Evolutionary conservation across 2,329 filamentous ascomycete species (phyloP), one percentile per base, ranked within the genome.

Genomic region (Colletotrichum theobromicola): DNA sequence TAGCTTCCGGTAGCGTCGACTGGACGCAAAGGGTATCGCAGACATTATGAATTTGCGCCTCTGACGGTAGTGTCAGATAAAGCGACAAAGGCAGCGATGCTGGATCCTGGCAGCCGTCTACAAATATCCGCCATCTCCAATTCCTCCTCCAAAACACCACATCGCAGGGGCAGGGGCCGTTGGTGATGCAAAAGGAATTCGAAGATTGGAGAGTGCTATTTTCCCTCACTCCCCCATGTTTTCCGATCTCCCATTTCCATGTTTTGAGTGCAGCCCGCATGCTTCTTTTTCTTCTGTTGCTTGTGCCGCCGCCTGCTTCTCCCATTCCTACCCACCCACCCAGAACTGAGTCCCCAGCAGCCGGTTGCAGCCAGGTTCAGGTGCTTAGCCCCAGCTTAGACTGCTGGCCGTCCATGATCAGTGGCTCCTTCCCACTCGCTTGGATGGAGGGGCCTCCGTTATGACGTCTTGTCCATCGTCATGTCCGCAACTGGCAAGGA

Each of bases 391-490:
- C 32, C 21, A 21, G 35, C 21, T 57, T 37, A 15, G 66, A 55
- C 18, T 68, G 66, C 55, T 68, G 46, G 46, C 35, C 55, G 15
- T 60, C 53, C 55, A 68, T 34, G 30, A 55, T 53, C 35, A 21
- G 46, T 42, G 72, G 30, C 12, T 34, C 35, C 60, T 21, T 67
- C 53, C 68, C 72, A 72, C 46, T 74, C 55, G 57, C 57, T 72
- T 67, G 72, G 67, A 66, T 72, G 62, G 72, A 60, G 72, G 68
- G 68, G 21, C 68, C 68, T 67, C 72, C 62, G 34, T 63, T 35
- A 74, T 74, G 72, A 74, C 72, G 72, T 74, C 62, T 57, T 42
- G 10, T 26, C 9, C 34, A 46, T 74, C 72, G 67, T 74, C 72
- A 74, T 74, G 55, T 28, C 68, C 72, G 68, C 62, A 21, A 32